Base-by-base conservation (phyloP, 768 basidiomycete species). In the Ephemerocybe angulata region DNA sequence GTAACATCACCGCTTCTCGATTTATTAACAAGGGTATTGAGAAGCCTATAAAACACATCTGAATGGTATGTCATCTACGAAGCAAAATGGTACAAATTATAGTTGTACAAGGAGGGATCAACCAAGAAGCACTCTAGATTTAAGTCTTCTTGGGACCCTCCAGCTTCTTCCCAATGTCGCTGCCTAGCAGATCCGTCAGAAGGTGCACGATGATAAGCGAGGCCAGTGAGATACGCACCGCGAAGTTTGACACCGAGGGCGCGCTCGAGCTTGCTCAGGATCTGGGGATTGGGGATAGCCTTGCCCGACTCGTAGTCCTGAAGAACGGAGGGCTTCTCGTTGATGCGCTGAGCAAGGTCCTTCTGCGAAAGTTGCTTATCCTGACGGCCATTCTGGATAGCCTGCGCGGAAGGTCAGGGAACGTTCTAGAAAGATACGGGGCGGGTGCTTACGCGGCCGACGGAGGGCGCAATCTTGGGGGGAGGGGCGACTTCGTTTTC, bases 401-500 rank as follows among this genome's bases (percentile, higher is more conserved):
- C 90, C 84, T 92, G 63, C 58, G 25, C 44, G 35, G 33, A 28
- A 42, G 8, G 8, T 10, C 31, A 44, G 21, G 52, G 61, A 42
- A 40, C 58, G 29, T 57, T 52, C 42, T 51, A 24, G 31, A 25
- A 38, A 25, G 30, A 53, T 17, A 35, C 3, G 59, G 33, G 47
- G 29, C 43, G 19, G 37, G 56, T 24, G 69, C 80, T 40, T 65
- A 88, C 90, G 70, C 85, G 85, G 59, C 90, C 89, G 58, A 90
- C 90, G 22, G 76, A 77, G 8, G 85, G 77, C 1, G 78, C 68
- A 60, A 98, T 74, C 73, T 93, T 96, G 51, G 88, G 61, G 44
- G 95, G 95, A 6, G 94, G 93, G 8, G 93, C 92, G 22, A 96
- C 93, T 65, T 96, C 94, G 69, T 98, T 95, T 63, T 97, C 93